phyloP scores from a whole-genome alignment of 306 rosid genomes.

The Glycine latifolia region DNA sequence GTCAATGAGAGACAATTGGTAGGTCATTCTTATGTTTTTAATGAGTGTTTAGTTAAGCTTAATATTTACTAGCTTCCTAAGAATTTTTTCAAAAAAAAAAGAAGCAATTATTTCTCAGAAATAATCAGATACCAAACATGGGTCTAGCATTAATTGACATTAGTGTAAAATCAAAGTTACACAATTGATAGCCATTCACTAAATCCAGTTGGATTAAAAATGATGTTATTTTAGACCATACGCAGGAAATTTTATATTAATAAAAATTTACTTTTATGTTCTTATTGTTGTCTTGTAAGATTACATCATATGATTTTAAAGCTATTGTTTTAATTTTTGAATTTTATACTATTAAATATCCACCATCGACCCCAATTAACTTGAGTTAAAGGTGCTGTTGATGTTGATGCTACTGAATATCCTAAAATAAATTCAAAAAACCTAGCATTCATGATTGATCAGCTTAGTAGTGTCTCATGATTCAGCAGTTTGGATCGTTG shows the following conservation, averaged over 20 bases:
- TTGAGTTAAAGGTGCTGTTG: too few relatives aligned
- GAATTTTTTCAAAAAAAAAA: too few relatives aligned
- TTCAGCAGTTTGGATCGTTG: constrained; percentile 13
- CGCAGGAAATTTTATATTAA: background rate
- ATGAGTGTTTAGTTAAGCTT: background rate
- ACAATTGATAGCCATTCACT: background rate
- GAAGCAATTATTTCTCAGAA: background rate
- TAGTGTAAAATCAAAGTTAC: background rate
- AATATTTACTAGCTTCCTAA: background rate
- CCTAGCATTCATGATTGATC: background rate
- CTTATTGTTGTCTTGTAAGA: background rate
- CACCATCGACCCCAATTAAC: too few relatives aligned
- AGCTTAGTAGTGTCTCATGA: background rate
- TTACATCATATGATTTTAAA: constrained; percentile 22
- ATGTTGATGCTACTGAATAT: too few relatives aligned
- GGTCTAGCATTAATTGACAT: background rate
- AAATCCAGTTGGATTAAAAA: constrained; percentile 7
- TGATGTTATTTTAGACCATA: background rate
- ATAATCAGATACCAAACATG: constrained; percentile 1
- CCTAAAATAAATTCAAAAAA: background rate
- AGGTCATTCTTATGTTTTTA: constrained; percentile 42
- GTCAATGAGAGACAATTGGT: constrained; percentile 83
- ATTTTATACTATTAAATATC: constrained; percentile 11
- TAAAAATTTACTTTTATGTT: background rate
- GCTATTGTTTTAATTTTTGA: background rate